A percentile compares a stretch with the other conserved stretches of the same genome.
Evolutionary conservation across 352 stramenopile genomes (phyloP).

Genomic region (Blastocystis sp.): DNA sequence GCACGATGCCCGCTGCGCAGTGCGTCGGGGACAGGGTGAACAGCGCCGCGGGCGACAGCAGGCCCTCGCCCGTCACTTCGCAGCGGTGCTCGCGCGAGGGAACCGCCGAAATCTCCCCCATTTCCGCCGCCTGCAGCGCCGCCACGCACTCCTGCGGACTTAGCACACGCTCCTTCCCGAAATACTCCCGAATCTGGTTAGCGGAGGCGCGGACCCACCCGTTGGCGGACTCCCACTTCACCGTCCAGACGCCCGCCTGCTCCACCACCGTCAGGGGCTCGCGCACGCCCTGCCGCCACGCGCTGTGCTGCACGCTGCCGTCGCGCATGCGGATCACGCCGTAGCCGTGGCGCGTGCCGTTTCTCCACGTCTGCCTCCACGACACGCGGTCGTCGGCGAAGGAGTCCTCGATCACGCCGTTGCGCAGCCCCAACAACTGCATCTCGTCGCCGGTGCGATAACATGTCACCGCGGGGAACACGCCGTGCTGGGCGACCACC

Average conservation of each 20-base stretch:
- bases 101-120: background rate
- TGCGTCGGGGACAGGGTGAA: slow-evolving; percentile 20
- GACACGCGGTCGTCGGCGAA: background rate
- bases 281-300: slow-evolving; percentile 29
- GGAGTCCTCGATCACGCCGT: slow-evolving; percentile 30
- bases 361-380: slow-evolving; percentile 16
- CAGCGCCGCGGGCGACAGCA: background rate
- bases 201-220: background rate
- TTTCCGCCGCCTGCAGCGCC: background rate
- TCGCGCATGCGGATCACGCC: slow-evolving; percentile 15
- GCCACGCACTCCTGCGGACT: background rate
- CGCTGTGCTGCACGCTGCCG: slow-evolving; percentile 19
- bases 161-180: background rate
- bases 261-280: background rate
- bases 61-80: background rate
- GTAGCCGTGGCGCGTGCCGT: slow-evolving; percentile 60
- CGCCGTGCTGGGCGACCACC: background rate
- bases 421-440: slow-evolving; percentile 11
- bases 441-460: slow-evolving; percentile 54
- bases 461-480: slow-evolving; percentile 58
- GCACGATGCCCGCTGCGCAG: slow-evolving; percentile 54
- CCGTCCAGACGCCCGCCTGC: background rate
- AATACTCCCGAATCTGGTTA: slow-evolving; percentile 34
- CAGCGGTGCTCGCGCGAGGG: background rate
- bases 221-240: background rate